A percentile compares a stretch with the other conserved stretches of the same genome.
phyloP scores from a whole-genome alignment of 2,329 filamentous ascomycete species.

The Apiospora aurea region DNA sequence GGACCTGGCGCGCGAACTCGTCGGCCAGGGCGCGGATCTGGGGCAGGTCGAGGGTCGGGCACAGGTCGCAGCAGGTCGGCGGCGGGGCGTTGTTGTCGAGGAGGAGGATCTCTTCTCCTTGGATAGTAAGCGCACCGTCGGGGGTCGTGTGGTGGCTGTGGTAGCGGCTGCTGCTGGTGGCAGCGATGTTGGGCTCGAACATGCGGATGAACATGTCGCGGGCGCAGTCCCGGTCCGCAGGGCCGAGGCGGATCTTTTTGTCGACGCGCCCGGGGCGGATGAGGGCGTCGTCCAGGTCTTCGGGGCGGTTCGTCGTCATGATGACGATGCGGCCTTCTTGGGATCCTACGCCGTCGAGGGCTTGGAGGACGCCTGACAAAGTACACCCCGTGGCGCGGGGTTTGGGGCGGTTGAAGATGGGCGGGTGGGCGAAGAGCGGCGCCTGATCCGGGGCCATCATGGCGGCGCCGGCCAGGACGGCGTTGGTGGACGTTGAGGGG shows the following conservation, averaged over 20 bases:
- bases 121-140: too few species aligned
- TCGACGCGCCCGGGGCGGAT: slow-evolving; percentile 2
- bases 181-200: slow-evolving; percentile 3
- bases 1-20: background rate
- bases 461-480: background rate
- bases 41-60: background rate
- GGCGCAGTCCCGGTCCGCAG: background rate
- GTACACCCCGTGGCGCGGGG: slow-evolving; percentile 4
- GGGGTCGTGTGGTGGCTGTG: too few species aligned
- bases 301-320: slow-evolving; percentile 22
- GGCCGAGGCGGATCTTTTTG: slow-evolving; percentile 6
- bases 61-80: background rate
- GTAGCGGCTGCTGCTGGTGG: too few species aligned
- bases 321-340: slow-evolving; percentile 22
- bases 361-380: background rate
- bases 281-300: slow-evolving; percentile 22
- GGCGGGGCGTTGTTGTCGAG: background rate
- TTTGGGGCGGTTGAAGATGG: background rate
- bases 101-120: too few species aligned
- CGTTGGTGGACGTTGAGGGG: background rate
- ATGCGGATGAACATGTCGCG: slow-evolving; percentile 22
- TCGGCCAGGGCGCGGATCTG: background rate
- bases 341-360: slow-evolving; percentile 19
- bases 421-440: background rate
- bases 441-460: background rate